These are phyloP conservation scores for Acacia melanoxylon DNA, from an alignment of 306 rosid species.

Conservation along the genomic window DNA sequence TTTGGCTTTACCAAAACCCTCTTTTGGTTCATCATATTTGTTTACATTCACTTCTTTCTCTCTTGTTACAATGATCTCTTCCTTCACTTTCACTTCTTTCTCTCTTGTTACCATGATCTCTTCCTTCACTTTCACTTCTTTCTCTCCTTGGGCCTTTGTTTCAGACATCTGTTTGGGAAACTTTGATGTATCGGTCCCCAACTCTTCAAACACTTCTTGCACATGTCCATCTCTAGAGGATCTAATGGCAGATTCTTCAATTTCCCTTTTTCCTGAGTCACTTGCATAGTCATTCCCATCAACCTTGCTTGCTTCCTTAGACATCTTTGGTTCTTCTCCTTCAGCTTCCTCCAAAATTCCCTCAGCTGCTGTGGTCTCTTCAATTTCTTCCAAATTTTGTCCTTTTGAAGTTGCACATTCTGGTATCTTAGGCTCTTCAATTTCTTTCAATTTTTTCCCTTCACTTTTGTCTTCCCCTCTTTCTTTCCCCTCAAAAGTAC, in stretches of 20 bases:
- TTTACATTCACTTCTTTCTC: not conserved
- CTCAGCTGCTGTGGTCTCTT: constrained; percentile 7
- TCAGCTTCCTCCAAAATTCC: not conserved
- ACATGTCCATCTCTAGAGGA: not conserved
- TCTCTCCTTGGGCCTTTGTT: not conserved
- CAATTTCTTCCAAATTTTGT: not conserved
- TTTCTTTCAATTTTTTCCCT: not conserved
- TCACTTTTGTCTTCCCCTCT: not conserved
- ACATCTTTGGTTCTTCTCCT: not conserved
- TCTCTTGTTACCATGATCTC: not conserved
- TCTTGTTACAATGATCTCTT: not conserved
- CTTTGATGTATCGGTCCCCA: not conserved
- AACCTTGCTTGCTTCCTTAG: not conserved
- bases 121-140: not conserved
- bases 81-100: not conserved
- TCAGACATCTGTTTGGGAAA: not conserved
- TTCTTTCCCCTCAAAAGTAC: not conserved
- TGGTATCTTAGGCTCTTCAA: not conserved
- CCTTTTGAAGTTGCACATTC: not conserved
- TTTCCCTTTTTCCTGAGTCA: constrained; percentile 8
- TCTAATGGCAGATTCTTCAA: not conserved
- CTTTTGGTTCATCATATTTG: constrained; percentile 8
- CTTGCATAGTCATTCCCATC: not conserved
- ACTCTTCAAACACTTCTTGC: not conserved
- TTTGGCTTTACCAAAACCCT: constrained; percentile 1